These are phyloP conservation scores for Aureobasidium sp. DNA, from an alignment of 2,329 filamentous ascomycete genomes.

Conservation along the genomic window DNA sequence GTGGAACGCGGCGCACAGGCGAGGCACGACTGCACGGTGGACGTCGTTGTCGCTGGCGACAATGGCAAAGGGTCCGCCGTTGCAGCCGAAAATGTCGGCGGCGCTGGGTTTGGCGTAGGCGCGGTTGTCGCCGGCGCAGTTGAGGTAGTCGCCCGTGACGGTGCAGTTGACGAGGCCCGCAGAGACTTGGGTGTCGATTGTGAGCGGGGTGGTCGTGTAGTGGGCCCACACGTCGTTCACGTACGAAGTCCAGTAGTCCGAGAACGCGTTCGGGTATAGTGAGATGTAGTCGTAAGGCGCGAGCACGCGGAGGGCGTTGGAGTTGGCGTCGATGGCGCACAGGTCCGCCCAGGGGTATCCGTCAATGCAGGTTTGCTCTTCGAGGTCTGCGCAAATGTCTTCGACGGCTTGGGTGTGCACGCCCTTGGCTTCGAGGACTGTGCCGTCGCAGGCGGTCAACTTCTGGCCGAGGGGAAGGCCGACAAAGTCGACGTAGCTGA, in stretches of 20 bases:
- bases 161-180: slow-evolving; percentile 48
- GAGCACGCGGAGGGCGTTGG: slow-evolving; percentile 35
- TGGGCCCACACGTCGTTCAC: slow-evolving; percentile 46
- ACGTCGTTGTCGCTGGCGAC: slow-evolving; percentile 34
- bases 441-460: slow-evolving; percentile 45
- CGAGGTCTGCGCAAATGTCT: slow-evolving; percentile 48
- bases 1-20: slow-evolving; percentile 72
- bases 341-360: slow-evolving; percentile 57
- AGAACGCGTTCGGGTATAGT: slow-evolving; percentile 40
- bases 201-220: slow-evolving; percentile 42
- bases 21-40: slow-evolving; percentile 57
- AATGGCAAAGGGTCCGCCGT: slow-evolving; percentile 53
- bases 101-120: slow-evolving; percentile 53
- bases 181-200: slow-evolving; percentile 58
- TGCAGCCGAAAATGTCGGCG: slow-evolving; percentile 61
- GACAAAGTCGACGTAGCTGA: slow-evolving; percentile 29
- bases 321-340: slow-evolving; percentile 37
- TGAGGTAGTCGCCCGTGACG: slow-evolving; percentile 38
- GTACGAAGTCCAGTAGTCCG: slow-evolving; percentile 45
- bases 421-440: slow-evolving; percentile 50
- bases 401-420: slow-evolving; percentile 51
- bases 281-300: slow-evolving; percentile 38
- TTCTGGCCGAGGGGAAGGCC: slow-evolving; percentile 47
- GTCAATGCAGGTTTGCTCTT: slow-evolving; percentile 49
- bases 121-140: slow-evolving; percentile 34